A percentile compares a stretch with the other conserved stretches of the same genome.
phyloP scores from a whole-genome alignment of 495 filamentous ascomycete species.

The Chaetomium tenue region DNA sequence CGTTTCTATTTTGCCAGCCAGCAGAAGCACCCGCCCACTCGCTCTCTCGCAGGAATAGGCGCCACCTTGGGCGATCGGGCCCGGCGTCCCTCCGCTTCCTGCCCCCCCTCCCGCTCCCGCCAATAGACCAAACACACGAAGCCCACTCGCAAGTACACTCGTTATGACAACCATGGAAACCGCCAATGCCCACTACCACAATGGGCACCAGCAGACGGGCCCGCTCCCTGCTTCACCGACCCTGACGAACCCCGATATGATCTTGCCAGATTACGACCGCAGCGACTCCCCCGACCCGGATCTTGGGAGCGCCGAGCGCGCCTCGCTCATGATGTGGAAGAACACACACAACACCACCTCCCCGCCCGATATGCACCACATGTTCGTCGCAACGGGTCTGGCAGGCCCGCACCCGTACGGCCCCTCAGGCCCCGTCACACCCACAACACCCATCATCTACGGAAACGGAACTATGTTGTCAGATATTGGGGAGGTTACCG shows the following conservation, averaged over 20 bases:
- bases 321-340: constrained; percentile 49
- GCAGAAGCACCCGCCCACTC: constrained; percentile 14
- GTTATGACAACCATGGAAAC: constrained; percentile 40
- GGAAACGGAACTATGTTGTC: constrained; percentile 64
- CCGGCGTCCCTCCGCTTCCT: constrained; percentile 8
- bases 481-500: constrained; percentile 70
- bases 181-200: constrained; percentile 33
- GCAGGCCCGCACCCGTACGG: constrained; percentile 37
- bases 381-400: constrained; percentile 34
- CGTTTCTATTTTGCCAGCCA: constrained; percentile 11
- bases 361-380: constrained; percentile 36
- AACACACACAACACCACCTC: constrained; percentile 37
- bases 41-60: constrained; percentile 8
- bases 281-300: constrained; percentile 47
- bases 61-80: constrained; percentile 11
- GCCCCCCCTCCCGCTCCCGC: background rate
- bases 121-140: background rate
- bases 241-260: constrained; percentile 92
- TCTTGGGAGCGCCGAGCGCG: constrained; percentile 34
- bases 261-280: constrained; percentile 67
- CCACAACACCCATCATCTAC: constrained; percentile 58
- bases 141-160: constrained; percentile 1
- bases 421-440: constrained; percentile 52
- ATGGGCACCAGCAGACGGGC: constrained; percentile 34
- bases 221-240: constrained; percentile 68